Conservation (phyloP, 1,139 yeast genomes). For the Nakaseomyces sp. region DNA sequence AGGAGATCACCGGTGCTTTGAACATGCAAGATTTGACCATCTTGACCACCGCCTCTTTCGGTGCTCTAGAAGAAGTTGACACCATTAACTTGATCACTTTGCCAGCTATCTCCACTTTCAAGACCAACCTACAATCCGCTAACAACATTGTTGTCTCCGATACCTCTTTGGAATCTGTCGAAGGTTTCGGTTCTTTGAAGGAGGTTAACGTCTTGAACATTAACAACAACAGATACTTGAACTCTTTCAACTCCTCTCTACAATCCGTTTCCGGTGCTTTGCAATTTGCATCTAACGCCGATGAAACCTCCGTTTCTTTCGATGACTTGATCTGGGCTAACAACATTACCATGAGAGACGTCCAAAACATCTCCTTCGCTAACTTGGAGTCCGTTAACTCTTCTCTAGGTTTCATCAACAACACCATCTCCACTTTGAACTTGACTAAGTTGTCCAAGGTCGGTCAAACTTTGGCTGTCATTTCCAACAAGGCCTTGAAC, state of each 20-base stretch:
- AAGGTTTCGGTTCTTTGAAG: constrained; percentile 67
- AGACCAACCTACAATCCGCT: constrained; percentile 71
- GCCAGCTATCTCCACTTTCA: constrained; percentile 66
- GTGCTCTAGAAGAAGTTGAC: constrained; percentile 75
- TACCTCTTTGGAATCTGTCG: constrained; percentile 70
- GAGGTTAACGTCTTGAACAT: constrained; percentile 68
- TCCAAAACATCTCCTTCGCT: constrained; percentile 61
- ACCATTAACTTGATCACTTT: constrained; percentile 70
- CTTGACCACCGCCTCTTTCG: constrained; percentile 62
- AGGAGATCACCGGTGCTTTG: constrained; percentile 65
- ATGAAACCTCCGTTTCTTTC: constrained; percentile 58
- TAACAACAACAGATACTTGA: constrained; percentile 77
- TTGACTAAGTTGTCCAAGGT: constrained; percentile 49
- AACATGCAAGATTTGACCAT: constrained; percentile 56
- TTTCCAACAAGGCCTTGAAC: constrained; percentile 64
- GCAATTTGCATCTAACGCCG: constrained; percentile 80
- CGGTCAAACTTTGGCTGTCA: constrained; percentile 76
- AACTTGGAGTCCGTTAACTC: constrained; percentile 66
- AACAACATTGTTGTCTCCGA: constrained; percentile 69
- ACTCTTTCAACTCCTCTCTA: constrained; percentile 63
- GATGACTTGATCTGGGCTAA: constrained; percentile 73
- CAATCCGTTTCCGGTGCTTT: constrained; percentile 65
- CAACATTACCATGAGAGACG: constrained; percentile 75
- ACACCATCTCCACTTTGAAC: constrained; percentile 49
- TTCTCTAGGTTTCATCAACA: constrained; percentile 68